Evolutionary conservation across 495 filamentous ascomycete genomes (phyloP).

Genomic region (Penicillium coprophilum): DNA sequence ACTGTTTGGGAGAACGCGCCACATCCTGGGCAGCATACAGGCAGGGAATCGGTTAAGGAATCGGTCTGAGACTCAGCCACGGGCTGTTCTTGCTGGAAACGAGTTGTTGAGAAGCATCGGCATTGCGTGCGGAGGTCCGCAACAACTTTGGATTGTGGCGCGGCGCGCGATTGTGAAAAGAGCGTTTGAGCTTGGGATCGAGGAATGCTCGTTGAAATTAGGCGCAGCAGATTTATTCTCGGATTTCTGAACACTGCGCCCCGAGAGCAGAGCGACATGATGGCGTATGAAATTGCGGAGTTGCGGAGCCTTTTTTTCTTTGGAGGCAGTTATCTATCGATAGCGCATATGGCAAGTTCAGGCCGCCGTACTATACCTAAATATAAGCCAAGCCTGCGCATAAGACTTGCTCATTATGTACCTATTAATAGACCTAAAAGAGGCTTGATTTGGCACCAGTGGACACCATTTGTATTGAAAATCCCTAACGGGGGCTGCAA

Average conservation of each 20-base stretch:
- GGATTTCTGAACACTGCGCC: slow-evolving; percentile 27
- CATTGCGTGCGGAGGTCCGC: slow-evolving; percentile 11
- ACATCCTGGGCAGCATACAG: slow-evolving; percentile 74
- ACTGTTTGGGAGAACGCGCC: slow-evolving; percentile 78
- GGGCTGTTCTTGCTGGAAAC: slow-evolving; percentile 1
- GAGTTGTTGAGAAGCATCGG: slow-evolving; percentile 27
- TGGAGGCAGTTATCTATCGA: slow-evolving; percentile 26
- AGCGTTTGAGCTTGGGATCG: neutral
- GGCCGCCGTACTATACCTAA: neutral
- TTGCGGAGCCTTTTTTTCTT: slow-evolving; percentile 24
- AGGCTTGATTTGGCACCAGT: neutral
- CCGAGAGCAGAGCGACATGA: slow-evolving; percentile 37
- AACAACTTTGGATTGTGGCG: slow-evolving; percentile 4
- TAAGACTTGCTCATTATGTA: neutral
- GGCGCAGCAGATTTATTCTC: slow-evolving; percentile 7
- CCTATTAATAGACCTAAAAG: neutral
- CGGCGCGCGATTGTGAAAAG: slow-evolving; percentile 3
- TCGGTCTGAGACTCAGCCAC: slow-evolving; percentile 11
- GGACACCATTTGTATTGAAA: neutral
- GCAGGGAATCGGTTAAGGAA: slow-evolving; percentile 24
- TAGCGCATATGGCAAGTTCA: slow-evolving; percentile 14
- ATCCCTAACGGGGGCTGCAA: neutral
- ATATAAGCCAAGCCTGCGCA: neutral
- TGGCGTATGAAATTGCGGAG: slow-evolving; percentile 19
- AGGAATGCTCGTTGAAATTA: neutral